Base-by-base conservation (phyloP, 2,329 filamentous ascomycete species). In the Hypoxylon rubiginosum region DNA sequence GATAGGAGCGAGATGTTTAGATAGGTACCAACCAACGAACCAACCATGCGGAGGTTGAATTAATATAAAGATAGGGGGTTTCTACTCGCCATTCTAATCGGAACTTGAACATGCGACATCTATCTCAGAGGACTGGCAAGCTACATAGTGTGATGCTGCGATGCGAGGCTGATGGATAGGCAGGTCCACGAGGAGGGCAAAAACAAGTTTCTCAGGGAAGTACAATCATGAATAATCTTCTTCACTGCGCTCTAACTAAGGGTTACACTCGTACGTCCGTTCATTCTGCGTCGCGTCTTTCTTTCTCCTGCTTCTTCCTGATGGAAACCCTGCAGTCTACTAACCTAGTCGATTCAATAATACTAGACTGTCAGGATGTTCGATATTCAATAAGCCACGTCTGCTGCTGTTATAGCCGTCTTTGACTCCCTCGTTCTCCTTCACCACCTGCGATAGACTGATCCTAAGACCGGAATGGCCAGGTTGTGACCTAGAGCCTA, bases 311-410 rank as follows among this genome's bases (percentile, higher is more conserved):
- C n/a, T 24, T 24, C 4, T 10, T 52, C 3, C n/a, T 7, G 6
- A 17, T 32, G 26, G 13, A n/a, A 26, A 52, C 50, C 36, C 34
- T 26, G 46, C 39, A 26, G 55, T 17, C 46, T 11, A 28, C 41
- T 32, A 7, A 34, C 17, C 48, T 32, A 7, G 28, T 28, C 13
- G 21, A 36, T 62, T 52, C 21, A 43, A 39, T 32, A 58, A 45
- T 55, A 11, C 19, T 13, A 36, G 26, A 54, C 36, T 51, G 19
- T 39, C 15, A 55, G 51, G 49, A n/a, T 69, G 64, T 59, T 51
- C 49, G 60, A 64, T 67, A 64, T 62, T 68, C 48, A 41, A 66
- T 68, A 70, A 64, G 46, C 56, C 54, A 59, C 39, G 48, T 57
- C 50, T 64, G 43, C 17, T 52, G 39, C 50, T 64, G 43, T 15